Base-by-base conservation (phyloP, 352 stramenopile species). In the Phytophthora hybrid region DNA sequence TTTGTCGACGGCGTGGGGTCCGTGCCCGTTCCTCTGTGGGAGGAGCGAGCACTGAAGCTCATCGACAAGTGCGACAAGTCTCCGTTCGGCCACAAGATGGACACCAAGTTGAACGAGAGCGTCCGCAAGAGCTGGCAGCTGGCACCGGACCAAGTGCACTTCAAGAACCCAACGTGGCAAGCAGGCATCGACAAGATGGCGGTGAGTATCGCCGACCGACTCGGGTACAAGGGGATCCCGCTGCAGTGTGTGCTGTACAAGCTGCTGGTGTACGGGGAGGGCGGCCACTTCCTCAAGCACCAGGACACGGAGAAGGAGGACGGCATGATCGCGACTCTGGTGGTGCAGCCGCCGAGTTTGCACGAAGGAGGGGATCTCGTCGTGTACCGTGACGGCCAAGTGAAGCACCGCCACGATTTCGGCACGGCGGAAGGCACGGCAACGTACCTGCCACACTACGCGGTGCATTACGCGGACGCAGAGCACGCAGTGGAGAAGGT, bases 271-370 rank as follows among this genome's bases (percentile, higher is more conserved):
- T 87, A 86, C 41, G 81, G 74, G 47, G 13, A 68, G 14, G 78
- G 69, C 11, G 71, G 77, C 53, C 79, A 84, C 53, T 83, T 82
- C 58, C 49, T 72, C 2, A 69, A 66, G 31, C 79, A 88, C 58
- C 70, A 79, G 46, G 79, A 87, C 59, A 85, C 76, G 19, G 81
- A 88, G 69, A 86, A 87, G 47, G 62, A 87, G 58, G 66, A 63
- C 11, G 77, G 77, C 29, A 85, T 84, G 81, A 82, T 85, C 53
- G 77, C 74, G 1, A 85, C 79, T 13, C 62, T 88, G 3, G 60
- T 86, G 41, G 32, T 88, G 32, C 41, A 49, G 41, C 60, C 84
- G 1, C 76, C 81, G 2, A 63, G 46, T 29, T 13, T 52, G 34
- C 71, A 62, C 26, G 16, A 70, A 59, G 67, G 65, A 53, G 65